Percentiles rank a stretch among this genome's conserved stretches.
phyloP scores from a whole-genome alignment of 305 asterid genomes.

The Petunia hybrid region DNA sequence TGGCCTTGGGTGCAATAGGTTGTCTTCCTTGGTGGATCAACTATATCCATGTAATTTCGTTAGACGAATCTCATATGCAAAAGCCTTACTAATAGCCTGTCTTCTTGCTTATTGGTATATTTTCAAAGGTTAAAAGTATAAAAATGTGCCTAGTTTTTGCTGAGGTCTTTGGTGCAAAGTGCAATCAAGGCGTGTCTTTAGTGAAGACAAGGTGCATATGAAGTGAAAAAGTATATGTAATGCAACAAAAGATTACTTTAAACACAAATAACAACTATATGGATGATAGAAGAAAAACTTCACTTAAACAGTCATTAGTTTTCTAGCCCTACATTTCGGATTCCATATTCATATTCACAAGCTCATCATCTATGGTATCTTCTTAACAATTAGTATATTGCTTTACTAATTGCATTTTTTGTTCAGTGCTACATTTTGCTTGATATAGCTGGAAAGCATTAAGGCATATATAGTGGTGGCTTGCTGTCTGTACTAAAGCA shows the following conservation, averaged over 20 bases:
- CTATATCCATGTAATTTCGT: background rate
- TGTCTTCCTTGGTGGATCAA: background rate
- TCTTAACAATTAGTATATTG: background rate
- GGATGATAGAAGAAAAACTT: no score
- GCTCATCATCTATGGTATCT: constrained; percentile 7
- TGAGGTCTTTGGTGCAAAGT: background rate
- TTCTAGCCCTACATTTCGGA: background rate
- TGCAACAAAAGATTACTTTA: background rate
- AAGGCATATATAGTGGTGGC: background rate
- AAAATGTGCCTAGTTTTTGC: background rate
- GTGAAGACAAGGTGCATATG: background rate
- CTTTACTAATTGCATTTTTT: background rate
- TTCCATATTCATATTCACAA: background rate
- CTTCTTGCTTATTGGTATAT: background rate
- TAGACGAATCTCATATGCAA: background rate
- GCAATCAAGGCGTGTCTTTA: background rate
- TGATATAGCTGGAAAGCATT: background rate
- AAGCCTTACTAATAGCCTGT: background rate
- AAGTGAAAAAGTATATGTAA: background rate
- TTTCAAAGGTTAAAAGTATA: background rate
- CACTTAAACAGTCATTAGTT: background rate
- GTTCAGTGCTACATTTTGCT: constrained; percentile 3
- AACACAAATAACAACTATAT: background rate
- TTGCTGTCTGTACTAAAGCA: background rate
- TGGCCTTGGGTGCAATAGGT: background rate